phyloP scores from a whole-genome alignment of 495 filamentous ascomycete species.

The Hypoxylon trugodes region DNA sequence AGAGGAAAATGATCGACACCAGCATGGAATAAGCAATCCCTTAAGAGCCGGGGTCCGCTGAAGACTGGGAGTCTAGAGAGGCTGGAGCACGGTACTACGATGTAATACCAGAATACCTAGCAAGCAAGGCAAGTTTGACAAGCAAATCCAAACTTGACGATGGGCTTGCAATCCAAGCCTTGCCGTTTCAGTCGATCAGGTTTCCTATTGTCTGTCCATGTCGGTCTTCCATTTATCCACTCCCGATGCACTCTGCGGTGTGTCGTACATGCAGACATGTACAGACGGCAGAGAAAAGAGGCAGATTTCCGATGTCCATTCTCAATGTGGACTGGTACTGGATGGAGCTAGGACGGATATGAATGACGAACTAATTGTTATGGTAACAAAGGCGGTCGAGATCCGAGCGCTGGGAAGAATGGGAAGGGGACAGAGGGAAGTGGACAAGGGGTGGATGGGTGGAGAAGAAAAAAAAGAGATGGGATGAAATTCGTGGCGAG shows the following conservation, averaged over 20 bases:
- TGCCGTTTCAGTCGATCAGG: constrained; percentile 17
- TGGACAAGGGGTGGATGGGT: background rate
- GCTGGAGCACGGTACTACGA: constrained; percentile 10
- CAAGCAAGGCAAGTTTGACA: no score
- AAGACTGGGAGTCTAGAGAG: background rate
- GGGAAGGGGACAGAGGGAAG: background rate
- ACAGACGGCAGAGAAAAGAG: background rate
- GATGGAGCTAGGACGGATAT: constrained; percentile 6
- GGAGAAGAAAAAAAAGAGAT: constrained; percentile 3
- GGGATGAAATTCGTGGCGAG: constrained; percentile 21
- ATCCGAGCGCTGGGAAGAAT: constrained; percentile 26
- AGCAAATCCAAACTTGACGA: background rate
- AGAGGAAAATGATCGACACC: constrained; percentile 39
- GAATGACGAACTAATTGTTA: constrained; percentile 22
- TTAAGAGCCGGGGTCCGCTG: constrained; percentile 7
- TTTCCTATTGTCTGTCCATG: constrained; percentile 4
- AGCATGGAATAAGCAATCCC: constrained; percentile 33
- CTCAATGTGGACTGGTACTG: constrained; percentile 12
- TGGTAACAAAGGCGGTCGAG: constrained; percentile 15
- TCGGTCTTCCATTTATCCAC: constrained; percentile 1
- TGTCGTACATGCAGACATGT: constrained; percentile 12
- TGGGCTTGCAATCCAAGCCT: constrained; percentile 2
- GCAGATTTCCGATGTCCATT: constrained; percentile 1
- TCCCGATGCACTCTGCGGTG: constrained; percentile 7
- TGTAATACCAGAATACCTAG: no score